Percentiles rank a stretch among this genome's conserved stretches.
Conservation (phyloP, 352 stramenopile genomes). For the Globisporangium recalcitrans region DNA sequence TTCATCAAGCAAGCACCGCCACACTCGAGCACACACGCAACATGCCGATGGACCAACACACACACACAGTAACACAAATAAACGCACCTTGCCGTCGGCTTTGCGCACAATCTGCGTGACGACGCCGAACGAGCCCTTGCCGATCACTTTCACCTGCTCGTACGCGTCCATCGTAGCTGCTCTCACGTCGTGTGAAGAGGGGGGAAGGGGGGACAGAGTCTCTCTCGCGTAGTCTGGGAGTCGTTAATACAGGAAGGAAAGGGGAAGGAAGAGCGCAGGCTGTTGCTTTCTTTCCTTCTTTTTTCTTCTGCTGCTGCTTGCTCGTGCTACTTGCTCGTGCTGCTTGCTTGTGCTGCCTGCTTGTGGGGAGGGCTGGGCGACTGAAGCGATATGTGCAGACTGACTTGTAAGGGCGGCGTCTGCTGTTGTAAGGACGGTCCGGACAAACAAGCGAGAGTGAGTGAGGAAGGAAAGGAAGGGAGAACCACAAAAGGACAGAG, state of each 20-base stretch:
- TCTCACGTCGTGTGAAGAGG: background rate
- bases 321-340: too few relatives aligned
- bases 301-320: background rate
- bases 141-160: constrained; percentile 86
- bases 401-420: background rate
- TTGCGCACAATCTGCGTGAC: constrained; percentile 89
- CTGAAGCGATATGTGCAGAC: background rate
- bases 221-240: background rate
- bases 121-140: constrained; percentile 89
- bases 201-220: background rate
- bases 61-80: background rate
- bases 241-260: background rate
- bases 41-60: background rate
- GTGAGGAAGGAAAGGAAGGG: constrained; percentile 3
- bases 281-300: background rate
- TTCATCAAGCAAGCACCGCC: background rate
- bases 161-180: constrained; percentile 73
- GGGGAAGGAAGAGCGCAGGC: constrained; percentile 1
- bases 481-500: background rate
- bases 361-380: constrained; percentile 3
- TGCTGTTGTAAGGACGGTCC: constrained; percentile 2
- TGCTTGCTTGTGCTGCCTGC: background rate
- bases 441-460: background rate
- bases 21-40: background rate
- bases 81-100: constrained; percentile 75